Percentiles rank a stretch among this genome's conserved stretches.
phyloP scores from a whole-genome alignment of 306 rosid species.

The Cicer bijugum region DNA sequence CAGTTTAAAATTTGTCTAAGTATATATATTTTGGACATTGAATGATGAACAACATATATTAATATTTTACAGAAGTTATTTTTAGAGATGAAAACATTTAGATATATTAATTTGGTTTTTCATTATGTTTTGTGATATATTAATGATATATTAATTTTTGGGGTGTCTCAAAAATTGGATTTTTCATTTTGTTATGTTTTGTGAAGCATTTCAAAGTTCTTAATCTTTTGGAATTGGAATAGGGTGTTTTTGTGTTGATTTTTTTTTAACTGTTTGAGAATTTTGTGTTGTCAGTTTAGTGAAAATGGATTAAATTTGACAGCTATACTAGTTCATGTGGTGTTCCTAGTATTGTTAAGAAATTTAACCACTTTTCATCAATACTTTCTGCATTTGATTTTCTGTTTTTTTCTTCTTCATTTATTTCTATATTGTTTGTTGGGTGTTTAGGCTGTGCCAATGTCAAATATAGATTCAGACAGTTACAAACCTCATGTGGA shows the following conservation, averaged over 20 bases:
- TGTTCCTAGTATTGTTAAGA: background rate
- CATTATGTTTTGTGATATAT: background rate
- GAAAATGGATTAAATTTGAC: constrained; percentile 35
- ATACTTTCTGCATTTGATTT: background rate
- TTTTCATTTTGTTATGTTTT: constrained; percentile 26
- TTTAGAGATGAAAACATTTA: too few relatives aligned
- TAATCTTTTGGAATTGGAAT: constrained; percentile 21
- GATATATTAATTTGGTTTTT: too few relatives aligned
- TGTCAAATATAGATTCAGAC: constrained; percentile 38
- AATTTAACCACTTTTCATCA: too few relatives aligned
- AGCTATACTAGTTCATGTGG: background rate
- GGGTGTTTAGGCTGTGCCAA: constrained; percentile 2
- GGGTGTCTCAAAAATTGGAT: background rate
- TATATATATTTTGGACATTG: too few relatives aligned
- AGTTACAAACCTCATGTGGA: constrained; percentile 63
- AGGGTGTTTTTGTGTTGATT: background rate
- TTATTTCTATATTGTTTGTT: too few relatives aligned
- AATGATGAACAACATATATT: too few relatives aligned
- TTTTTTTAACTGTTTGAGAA: background rate
- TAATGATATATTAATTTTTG: background rate
- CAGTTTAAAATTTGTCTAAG: too few relatives aligned
- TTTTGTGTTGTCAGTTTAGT: constrained; percentile 18
- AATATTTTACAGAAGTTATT: too few relatives aligned
- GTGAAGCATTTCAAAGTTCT: background rate
- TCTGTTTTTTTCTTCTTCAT: background rate